Evolutionary conservation across 2,329 filamentous ascomycete species (phyloP).

Genomic region (Arachnopeziza araneosa): DNA sequence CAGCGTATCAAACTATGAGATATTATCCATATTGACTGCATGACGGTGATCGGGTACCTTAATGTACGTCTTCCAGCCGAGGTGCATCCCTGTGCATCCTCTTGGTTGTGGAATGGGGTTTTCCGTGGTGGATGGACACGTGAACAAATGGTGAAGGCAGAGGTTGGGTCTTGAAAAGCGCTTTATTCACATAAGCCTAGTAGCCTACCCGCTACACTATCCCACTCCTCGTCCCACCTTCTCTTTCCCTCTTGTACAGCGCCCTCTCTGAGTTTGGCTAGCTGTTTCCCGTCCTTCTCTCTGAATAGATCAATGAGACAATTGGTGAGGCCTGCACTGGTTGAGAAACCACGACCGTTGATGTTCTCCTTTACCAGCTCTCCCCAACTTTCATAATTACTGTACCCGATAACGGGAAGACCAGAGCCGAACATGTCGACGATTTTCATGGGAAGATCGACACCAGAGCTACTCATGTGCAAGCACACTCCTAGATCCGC

Average conservation of each 20-base stretch:
- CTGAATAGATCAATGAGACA: conserved; percentile 61
- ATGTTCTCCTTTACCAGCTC: conserved; percentile 85
- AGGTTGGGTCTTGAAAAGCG: not conserved
- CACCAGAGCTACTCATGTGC: conserved; percentile 88
- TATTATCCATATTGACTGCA: too few species aligned
- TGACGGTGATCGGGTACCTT: too few species aligned
- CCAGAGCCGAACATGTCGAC: conserved; percentile 98
- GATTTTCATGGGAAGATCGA: conserved; percentile 98
- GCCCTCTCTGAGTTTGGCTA: conserved; percentile 59
- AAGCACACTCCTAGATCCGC: conserved; percentile 88
- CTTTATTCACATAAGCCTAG: conserved; percentile 44
- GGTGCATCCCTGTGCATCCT: too few species aligned
- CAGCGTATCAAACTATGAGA: too few species aligned
- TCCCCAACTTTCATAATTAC: conserved; percentile 77
- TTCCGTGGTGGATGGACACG: too few species aligned
- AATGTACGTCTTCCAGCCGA: too few species aligned
- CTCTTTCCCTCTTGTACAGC: conserved; percentile 68
- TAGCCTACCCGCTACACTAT: conserved; percentile 69
- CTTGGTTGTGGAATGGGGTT: too few species aligned
- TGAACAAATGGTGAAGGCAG: too few species aligned
- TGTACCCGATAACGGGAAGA: conserved; percentile 83
- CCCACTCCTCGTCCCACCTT: conserved; percentile 93
- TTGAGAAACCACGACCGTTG: conserved; percentile 83
- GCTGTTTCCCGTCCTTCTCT: conserved; percentile 42
- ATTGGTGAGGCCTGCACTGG: conserved; percentile 56